Evolutionary conservation across 306 rosid genomes (phyloP).

Genomic region (Cucumis cinereus): DNA sequence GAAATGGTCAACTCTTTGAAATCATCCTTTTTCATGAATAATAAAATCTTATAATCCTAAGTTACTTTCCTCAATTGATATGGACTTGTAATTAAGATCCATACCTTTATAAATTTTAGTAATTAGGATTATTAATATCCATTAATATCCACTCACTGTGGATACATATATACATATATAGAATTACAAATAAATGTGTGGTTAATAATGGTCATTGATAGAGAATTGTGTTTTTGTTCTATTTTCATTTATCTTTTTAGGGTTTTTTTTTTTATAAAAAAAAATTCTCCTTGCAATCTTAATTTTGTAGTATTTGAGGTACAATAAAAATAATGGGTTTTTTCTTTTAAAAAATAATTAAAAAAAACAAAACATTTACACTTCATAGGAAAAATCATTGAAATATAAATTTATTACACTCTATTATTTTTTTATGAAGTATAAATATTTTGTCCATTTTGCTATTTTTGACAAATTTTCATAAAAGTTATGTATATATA

Average conservation of each 20-base stretch:
- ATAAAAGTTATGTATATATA: too few species aligned
- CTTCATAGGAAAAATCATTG: too few species aligned
- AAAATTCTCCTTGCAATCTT: neutral
- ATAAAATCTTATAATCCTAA: neutral
- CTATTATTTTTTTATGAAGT: too few species aligned
- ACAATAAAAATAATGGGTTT: too few species aligned
- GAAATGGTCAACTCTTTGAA: constrained; percentile 4
- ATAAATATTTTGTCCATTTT: too few species aligned
- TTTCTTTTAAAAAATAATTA: too few species aligned
- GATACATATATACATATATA: too few species aligned
- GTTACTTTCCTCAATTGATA: neutral
- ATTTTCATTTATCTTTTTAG: neutral
- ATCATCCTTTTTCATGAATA: neutral
- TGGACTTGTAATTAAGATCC: neutral
- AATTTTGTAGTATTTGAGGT: neutral
- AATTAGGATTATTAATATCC: neutral
- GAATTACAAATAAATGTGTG: too few species aligned
- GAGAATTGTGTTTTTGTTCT: neutral
- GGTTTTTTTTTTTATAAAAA: neutral
- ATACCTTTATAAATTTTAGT: neutral
- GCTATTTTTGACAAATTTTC: too few species aligned
- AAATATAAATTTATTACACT: too few species aligned
- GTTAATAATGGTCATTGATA: neutral
- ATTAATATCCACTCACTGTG: neutral
- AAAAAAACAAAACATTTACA: too few species aligned